Evolutionary conservation across 2,329 filamentous ascomycete species (phyloP).

Genomic region (Xylariaceae sp.): DNA sequence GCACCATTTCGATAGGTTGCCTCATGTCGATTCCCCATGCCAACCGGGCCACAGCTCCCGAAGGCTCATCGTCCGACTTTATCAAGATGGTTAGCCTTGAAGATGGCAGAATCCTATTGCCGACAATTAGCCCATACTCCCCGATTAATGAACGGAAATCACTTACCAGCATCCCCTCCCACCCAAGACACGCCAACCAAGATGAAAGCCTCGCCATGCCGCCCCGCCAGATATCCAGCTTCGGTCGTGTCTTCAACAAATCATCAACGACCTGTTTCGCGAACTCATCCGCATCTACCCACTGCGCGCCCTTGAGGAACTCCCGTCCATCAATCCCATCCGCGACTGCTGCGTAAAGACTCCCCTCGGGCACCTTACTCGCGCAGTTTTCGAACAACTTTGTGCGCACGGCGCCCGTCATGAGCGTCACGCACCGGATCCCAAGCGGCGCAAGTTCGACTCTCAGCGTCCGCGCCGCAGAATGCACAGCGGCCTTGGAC

Average conservation of each 20-base stretch:
- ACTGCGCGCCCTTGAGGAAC: slow-evolving; percentile 24
- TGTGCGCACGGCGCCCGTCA: slow-evolving; percentile 30
- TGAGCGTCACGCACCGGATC: slow-evolving; percentile 28
- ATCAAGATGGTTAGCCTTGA: slow-evolving; percentile 21
- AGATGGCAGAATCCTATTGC: slow-evolving; percentile 21
- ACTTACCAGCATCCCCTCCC: slow-evolving; percentile 32
- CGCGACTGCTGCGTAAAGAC: slow-evolving; percentile 26
- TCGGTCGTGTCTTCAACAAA: slow-evolving; percentile 24
- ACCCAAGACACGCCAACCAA: slow-evolving; percentile 28
- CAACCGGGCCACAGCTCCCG: not conserved
- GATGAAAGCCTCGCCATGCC: slow-evolving; percentile 26
- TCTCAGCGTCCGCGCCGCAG: slow-evolving; percentile 25
- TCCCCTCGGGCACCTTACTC: slow-evolving; percentile 25
- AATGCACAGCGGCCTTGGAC: slow-evolving; percentile 29
- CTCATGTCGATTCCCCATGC: not conserved
- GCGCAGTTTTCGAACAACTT: slow-evolving; percentile 27
- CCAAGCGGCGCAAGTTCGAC: slow-evolving; percentile 32
- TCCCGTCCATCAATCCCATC: slow-evolving; percentile 25
- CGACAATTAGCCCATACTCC: slow-evolving; percentile 1
- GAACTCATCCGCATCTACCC: slow-evolving; percentile 26
- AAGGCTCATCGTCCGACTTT: slow-evolving; percentile 10
- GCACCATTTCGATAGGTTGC: no score
- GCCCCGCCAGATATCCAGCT: slow-evolving; percentile 28
- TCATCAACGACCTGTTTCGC: slow-evolving; percentile 28
- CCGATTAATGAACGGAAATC: not conserved